Conservation (phyloP, 768 basidiomycete genomes). For the Termitomyces sp. region DNA sequence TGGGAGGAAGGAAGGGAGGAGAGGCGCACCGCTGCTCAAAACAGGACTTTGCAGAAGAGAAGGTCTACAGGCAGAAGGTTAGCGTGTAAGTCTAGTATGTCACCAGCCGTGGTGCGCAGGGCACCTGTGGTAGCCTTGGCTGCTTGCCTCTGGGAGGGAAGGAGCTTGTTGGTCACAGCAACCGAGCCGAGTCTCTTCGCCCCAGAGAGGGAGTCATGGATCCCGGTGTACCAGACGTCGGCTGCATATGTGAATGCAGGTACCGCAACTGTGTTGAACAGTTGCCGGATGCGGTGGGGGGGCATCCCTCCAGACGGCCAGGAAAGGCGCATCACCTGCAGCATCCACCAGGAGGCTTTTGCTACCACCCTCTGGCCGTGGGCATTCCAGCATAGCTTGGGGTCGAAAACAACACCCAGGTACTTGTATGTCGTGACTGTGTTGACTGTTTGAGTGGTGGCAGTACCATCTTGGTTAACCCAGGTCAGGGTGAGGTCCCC, state of each 20-base stretch:
- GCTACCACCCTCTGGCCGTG: background rate
- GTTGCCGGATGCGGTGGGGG: background rate
- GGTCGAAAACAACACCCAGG: background rate
- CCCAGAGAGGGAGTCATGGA: background rate
- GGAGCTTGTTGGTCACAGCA: background rate
- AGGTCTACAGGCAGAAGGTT: slow-evolving; percentile 3
- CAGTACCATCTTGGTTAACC: background rate
- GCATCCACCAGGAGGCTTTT: too few species aligned
- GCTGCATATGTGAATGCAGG: background rate
- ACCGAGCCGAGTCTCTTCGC: background rate
- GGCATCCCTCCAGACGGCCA: background rate
- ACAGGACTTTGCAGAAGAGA: background rate
- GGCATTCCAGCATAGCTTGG: background rate
- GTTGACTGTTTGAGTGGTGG: background rate
- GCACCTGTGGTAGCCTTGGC: background rate
- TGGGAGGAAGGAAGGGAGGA: slow-evolving; percentile 5
- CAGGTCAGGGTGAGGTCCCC: background rate
- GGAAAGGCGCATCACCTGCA: background rate
- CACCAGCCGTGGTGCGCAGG: background rate
- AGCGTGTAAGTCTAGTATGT: slow-evolving; percentile 5
- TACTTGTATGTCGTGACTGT: background rate
- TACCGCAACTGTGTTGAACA: background rate
- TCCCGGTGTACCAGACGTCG: background rate
- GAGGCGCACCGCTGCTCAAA: background rate
- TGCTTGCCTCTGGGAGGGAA: background rate